Base-by-base conservation (phyloP, 2,329 filamentous ascomycete genomes). In the Beauveria medogensis region DNA sequence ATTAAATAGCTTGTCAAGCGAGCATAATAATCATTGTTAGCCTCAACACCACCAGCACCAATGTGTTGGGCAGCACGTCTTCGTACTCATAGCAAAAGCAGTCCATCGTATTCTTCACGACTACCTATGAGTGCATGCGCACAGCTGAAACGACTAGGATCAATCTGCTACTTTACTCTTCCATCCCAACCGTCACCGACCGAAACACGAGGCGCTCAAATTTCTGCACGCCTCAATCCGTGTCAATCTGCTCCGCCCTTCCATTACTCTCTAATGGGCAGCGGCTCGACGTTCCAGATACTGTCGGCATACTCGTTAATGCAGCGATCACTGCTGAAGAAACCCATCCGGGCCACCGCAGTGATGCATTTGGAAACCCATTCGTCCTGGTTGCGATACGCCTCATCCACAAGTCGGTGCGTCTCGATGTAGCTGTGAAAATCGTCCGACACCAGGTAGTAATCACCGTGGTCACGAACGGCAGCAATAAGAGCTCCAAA, bases 291-390 rank as follows among this genome's bases (percentile, higher is more conserved):
- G 71, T 97, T 97, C 94, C 94, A 99, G 73, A 99, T 97, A 65
- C 82, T 87, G 74, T 99, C 93, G 0, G 94, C 94, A 76, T 99
- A 99, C 80, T 97, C 92, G 69, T 93, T 91, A 74, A 97, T 97
- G 77, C 93, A 96, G 44, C 93, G 84, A 74, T 97, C 93, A 65
- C 89, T 93, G 67, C 87, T 92, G 80, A 97, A 97, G 84, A 97
- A 97, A 43, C 93, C 94, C 94, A 99, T 99, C 46, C 92, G 82
- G 7, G 91, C 83, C 20, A 99, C 94, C 62, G 89, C 90, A 47
- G 84, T 87, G 70, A 99, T 97, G 65, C 84, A 88, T 83, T 97
- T 97, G 64, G 85, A 88, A 62, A 95, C 77, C 94, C 94, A 99
- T 69, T 90, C 88, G 63, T 97, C 92, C 73, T 93, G 90, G 76